phyloP scores from a whole-genome alignment of 441 rosid species.

The Croton laevigatus region DNA sequence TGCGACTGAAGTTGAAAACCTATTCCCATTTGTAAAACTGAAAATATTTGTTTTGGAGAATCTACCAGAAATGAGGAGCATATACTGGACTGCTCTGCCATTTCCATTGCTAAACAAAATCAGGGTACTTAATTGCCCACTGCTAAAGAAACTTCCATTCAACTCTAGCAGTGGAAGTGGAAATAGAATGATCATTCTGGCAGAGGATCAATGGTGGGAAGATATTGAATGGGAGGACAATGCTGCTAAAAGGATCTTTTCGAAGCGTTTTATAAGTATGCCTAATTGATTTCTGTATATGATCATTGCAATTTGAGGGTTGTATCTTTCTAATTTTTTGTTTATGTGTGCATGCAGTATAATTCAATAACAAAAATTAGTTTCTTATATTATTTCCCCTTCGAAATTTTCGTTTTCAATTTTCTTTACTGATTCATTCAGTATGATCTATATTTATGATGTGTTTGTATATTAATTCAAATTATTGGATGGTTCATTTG shows the following conservation, averaged over 20 bases:
- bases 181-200: neutral
- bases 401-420: too few species aligned
- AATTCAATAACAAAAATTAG: too few species aligned
- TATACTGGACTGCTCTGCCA: neutral
- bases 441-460: too few species aligned
- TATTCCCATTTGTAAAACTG: neutral
- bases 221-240: conserved; percentile 13
- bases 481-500: too few species aligned
- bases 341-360: too few species aligned
- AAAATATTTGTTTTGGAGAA: neutral
- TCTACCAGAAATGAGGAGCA: neutral
- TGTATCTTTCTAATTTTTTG: too few species aligned
- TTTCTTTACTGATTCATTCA: too few species aligned
- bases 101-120: conserved; percentile 2
- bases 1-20: neutral
- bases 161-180: neutral
- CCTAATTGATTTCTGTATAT: neutral
- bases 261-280: neutral
- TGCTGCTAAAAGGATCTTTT: conserved; percentile 5
- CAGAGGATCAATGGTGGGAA: conserved; percentile 9
- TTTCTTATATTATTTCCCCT: too few species aligned
- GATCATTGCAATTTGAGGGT: neutral
- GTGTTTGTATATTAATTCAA: neutral
- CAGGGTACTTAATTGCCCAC: conserved; percentile 6
- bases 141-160: conserved; percentile 12